A percentile compares a stretch with the other conserved stretches of the same genome.
These are phyloP conservation scores for Abelmoschus esculentus DNA, from an alignment of 345 rosid species.

Conservation along the genomic window DNA sequence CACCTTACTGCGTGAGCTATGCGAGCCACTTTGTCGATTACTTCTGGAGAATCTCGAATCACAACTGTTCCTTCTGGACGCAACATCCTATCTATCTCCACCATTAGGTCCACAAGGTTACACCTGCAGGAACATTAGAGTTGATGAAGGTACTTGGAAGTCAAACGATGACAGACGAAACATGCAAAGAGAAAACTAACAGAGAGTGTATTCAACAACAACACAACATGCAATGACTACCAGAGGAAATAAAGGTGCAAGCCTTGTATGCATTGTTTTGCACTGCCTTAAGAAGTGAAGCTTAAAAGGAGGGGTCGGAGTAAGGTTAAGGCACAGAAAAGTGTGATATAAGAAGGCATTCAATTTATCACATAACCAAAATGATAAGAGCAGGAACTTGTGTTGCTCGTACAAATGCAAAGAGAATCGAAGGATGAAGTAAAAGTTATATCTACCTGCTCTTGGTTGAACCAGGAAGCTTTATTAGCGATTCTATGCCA, in stretches of 20 bases:
- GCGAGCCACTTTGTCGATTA: conserved; percentile 57
- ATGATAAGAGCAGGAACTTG: background rate
- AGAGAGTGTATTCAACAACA: background rate
- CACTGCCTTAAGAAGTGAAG: background rate
- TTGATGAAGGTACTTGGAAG: background rate
- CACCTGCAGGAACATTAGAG: conserved; percentile 47
- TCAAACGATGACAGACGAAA: background rate
- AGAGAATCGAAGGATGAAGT: conserved; percentile 1
- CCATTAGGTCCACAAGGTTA: conserved; percentile 76
- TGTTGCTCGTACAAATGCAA: background rate
- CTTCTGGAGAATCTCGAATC: conserved; percentile 75
- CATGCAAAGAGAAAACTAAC: background rate
- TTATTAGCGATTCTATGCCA: conserved; percentile 68
- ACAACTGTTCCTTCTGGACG: conserved; percentile 83
- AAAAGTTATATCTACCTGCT: conserved; percentile 10
- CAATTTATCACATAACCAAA: conserved; percentile 1
- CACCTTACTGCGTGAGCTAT: conserved; percentile 73
- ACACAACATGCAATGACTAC: background rate
- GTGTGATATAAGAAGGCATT: background rate
- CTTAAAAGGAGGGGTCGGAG: background rate
- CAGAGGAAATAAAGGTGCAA: background rate
- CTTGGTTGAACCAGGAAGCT: conserved; percentile 38
- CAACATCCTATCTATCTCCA: conserved; percentile 86
- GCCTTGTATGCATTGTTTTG: background rate
- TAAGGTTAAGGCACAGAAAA: background rate